Conservation (phyloP, 2,329 filamentous ascomycete genomes). For the Colletotrichum lupini region DNA sequence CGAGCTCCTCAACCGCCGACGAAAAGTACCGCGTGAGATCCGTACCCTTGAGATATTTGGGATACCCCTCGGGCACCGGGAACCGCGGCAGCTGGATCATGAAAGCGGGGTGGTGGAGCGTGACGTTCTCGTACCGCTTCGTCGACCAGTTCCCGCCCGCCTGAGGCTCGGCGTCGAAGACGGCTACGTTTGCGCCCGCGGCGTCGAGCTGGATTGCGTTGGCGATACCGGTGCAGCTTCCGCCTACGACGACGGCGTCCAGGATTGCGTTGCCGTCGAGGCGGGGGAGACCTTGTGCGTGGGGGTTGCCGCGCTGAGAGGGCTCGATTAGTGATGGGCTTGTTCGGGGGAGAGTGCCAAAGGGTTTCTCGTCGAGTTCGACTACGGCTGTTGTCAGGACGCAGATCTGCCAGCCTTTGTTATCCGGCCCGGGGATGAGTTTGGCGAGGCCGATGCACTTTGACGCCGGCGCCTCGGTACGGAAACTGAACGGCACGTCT, state of each 20-base stretch:
- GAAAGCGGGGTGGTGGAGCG: slow-evolving; percentile 14
- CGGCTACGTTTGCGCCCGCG: background rate
- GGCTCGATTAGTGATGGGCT: background rate
- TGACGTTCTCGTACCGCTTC: slow-evolving; percentile 10
- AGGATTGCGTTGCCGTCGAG: background rate
- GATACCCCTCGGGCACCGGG: slow-evolving; percentile 19
- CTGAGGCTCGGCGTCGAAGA: slow-evolving; percentile 7
- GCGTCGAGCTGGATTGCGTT: slow-evolving; percentile 23
- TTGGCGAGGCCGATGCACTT: slow-evolving; percentile 9
- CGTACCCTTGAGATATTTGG: background rate
- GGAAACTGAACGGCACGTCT: slow-evolving; percentile 23
- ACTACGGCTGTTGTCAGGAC: slow-evolving; percentile 6
- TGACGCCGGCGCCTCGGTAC: background rate
- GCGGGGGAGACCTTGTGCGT: slow-evolving; percentile 18
- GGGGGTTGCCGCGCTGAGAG: slow-evolving; percentile 1
- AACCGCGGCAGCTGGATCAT: slow-evolving; percentile 24
- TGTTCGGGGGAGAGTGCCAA: background rate
- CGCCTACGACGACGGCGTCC: slow-evolving; percentile 24
- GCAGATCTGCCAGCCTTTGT: background rate
- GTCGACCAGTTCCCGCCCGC: slow-evolving; percentile 28
- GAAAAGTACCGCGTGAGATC: slow-evolving; percentile 10
- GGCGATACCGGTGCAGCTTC: slow-evolving; percentile 29
- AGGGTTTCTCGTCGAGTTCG: slow-evolving; percentile 1
- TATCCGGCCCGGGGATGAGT: background rate
- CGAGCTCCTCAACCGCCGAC: slow-evolving; percentile 12